Base-by-base conservation (phyloP, 345 rosid species). In the Cardiospermum halicacabum region DNA sequence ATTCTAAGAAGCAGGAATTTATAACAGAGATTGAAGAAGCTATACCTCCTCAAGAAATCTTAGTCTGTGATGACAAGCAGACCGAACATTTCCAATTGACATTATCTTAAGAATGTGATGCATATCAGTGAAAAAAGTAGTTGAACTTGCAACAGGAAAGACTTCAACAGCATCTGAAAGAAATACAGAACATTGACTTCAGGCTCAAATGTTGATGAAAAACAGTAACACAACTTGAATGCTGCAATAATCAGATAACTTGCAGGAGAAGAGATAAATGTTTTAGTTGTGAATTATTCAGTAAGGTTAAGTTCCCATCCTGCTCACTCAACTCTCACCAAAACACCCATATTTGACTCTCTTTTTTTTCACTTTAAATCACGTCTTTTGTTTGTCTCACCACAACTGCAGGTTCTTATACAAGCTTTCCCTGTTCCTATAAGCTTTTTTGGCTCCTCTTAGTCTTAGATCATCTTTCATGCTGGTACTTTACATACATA, bases 11-110 rank as follows among this genome's bases (percentile, higher is more conserved):
- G 3, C 9, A 59, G 10, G 43, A 53, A 19, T 18, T 21, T 26
- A 64, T 69, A 25, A 56, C 32, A 61, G 34, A 36, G 59, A 16
- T 53, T 48, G 9, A 24, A 58, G 53, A 53, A 37, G 36, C n/a
- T 28, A 28, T 49, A 81, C 83, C 82, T 81, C 82, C 69, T 81
- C 85, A 22, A 81, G 83, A 70, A 81, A 78, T 58, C 82, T 62
- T 43, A 81, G 79, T 48, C 81, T 66, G 69, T 69, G 85, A 69
- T 78, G 64, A 72, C 85, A 81, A 39, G 70, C 72, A 76, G 83
- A 68, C 30, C 85, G 80, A 43, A 74, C 82, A 76, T 78, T 78
- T 67, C 85, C 85, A 32, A 63, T 56, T 26, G 85, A 78, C 73
- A 70, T 70, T 56, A 81, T 72, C 69, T 55, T 73, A 50, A 78